Conservation (phyloP, 164 flowering plant species). For the Macadamia integrifolia region DNA sequence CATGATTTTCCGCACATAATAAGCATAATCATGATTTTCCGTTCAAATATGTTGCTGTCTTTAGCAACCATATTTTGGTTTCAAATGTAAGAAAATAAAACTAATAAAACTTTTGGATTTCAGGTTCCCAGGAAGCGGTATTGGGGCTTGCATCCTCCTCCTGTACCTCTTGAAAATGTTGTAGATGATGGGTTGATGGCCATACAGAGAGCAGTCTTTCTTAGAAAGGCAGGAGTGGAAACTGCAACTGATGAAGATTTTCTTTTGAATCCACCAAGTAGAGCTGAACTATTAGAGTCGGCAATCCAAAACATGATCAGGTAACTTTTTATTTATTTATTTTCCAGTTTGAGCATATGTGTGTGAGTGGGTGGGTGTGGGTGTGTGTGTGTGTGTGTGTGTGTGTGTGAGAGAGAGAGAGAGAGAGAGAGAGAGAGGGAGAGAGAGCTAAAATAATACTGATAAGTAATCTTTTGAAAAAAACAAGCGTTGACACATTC, state of each 20-base stretch:
- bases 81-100: neutral
- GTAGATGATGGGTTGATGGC: constrained; percentile 83
- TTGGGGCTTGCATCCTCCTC: constrained; percentile 99
- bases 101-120: constrained; percentile 3
- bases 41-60: too few relatives aligned
- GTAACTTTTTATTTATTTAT: constrained; percentile 25
- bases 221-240: constrained; percentile 92
- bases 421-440: too few relatives aligned
- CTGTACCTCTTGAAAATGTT: constrained; percentile 84
- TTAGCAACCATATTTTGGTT: too few relatives aligned
- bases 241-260: constrained; percentile 59
- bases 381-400: too few relatives aligned
- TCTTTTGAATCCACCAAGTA: constrained; percentile 67
- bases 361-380: neutral
- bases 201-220: constrained; percentile 86
- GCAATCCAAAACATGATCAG: constrained; percentile 76
- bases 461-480: too few relatives aligned
- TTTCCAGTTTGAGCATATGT: too few relatives aligned
- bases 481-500: neutral
- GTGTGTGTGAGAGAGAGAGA: too few relatives aligned
- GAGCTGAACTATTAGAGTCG: constrained; percentile 73
- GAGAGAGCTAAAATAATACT: too few relatives aligned
- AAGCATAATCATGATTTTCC: too few relatives aligned
- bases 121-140: constrained; percentile 96
- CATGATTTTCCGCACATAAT: too few relatives aligned